Evolutionary conservation across 2,329 filamentous ascomycete genomes (phyloP), one percentile per base, ranked within the genome.

Genomic region (Coniella lustricola): DNA sequence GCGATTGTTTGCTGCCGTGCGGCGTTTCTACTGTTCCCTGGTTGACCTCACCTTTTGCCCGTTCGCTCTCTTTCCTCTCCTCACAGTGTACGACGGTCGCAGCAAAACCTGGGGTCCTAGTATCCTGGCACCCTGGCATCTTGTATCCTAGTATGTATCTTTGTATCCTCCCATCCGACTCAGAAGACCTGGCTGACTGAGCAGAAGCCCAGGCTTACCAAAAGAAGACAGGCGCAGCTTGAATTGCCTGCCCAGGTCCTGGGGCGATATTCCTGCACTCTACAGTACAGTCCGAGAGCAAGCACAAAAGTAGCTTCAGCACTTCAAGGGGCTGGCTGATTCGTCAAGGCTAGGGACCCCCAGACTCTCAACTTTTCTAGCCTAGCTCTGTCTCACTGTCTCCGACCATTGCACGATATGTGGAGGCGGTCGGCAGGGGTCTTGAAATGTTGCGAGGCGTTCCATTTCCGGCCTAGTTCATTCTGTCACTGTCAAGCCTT

Each of bases 1-100:
- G 51, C 41, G 48, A 50, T 51, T 50, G 48, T 53, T n/a, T 33
- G 39, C 48, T 53, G 51, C 42, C 37, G 48, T 48, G 45, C 42
- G 49, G 35, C 37, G 41, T 22, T 46, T 13, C 20, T 46, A 14
- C 18, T 36, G 13, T 37, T 21, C 43, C 43, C 43, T 31, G 43
- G 43, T 32, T 45, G 25, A 45, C n/a, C n/a, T n/a, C 14, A 5
- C 22, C 38, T 20, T n/a, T 39, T 18, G 20, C 16, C 37, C 14
- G 16, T n/a, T 39, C 37, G 37, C 20, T 21, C 36, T 17, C n/a
- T n/a, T n/a, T 18, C 3, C 37, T 41, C 38, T 41, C 38, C 18
- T 32, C 44, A 38, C 35, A 46, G 44, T 37, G 44, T 33, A 41
- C 39, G 20, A 32, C 10, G n/a, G 33, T 35, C 33, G 33, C 33